phyloP scores from a whole-genome alignment of 2,329 filamentous ascomycete genomes.

The Claviceps maximensis region DNA sequence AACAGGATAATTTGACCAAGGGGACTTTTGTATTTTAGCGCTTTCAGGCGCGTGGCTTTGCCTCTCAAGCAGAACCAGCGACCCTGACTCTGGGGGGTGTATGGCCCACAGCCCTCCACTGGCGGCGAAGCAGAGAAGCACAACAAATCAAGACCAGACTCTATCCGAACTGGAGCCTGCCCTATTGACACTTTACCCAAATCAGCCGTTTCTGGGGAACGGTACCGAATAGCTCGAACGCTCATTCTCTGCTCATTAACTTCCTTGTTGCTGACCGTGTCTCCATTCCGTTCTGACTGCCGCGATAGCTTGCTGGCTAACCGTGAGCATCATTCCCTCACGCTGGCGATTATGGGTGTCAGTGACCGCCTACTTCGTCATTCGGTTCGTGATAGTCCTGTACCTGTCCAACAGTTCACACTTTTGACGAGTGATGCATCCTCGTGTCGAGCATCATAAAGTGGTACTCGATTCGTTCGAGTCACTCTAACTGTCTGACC shows the following conservation, averaged over 20 bases:
- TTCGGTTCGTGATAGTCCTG: slow-evolving; percentile 18
- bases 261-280: slow-evolving; percentile 6
- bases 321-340: slow-evolving; percentile 13
- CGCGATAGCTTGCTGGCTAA: slow-evolving; percentile 1
- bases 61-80: slow-evolving; percentile 10
- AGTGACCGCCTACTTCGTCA: slow-evolving; percentile 19
- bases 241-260: neutral
- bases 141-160: neutral
- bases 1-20: slow-evolving; percentile 23
- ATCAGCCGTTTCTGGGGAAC: slow-evolving; percentile 11
- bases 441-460: slow-evolving; percentile 21
- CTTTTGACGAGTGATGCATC: slow-evolving; percentile 24
- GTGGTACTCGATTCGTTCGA: slow-evolving; percentile 26
- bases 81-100: neutral
- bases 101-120: neutral
- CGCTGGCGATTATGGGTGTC: slow-evolving; percentile 24
- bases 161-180: slow-evolving; percentile 6
- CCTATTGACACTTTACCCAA: slow-evolving; percentile 11
- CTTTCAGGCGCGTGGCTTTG: slow-evolving; percentile 22
- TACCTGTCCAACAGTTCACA: slow-evolving; percentile 19
- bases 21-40: slow-evolving; percentile 27
- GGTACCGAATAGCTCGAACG: slow-evolving; percentile 8
- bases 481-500: slow-evolving; percentile 23
- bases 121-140: slow-evolving; percentile 1
- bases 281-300: slow-evolving; percentile 9